These are phyloP conservation scores for Trametes cingulata DNA, from an alignment of 768 basidiomycete species.

Conservation along the genomic window DNA sequence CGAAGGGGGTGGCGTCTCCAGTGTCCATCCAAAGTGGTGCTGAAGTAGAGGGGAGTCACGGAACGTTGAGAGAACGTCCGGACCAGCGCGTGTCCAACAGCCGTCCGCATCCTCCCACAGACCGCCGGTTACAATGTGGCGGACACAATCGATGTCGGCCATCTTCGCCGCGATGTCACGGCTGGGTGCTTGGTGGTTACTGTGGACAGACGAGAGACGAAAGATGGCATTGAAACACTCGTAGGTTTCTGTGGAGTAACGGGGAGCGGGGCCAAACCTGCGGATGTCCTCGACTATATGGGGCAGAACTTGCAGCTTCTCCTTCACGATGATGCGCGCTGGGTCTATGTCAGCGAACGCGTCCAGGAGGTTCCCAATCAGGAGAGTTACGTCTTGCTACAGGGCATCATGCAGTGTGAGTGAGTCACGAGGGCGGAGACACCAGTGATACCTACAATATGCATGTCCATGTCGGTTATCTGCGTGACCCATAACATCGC, in stretches of 20 bases:
- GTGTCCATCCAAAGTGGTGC: no score
- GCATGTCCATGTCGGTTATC: constrained; percentile 9
- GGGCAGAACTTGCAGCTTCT: constrained; percentile 20
- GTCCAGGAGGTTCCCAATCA: constrained; percentile 23
- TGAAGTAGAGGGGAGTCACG: no score
- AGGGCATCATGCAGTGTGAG: neutral
- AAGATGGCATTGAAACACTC: constrained; percentile 47
- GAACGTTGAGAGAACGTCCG: neutral
- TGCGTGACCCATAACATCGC: constrained; percentile 15
- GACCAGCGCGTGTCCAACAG: neutral
- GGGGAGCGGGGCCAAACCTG: constrained; percentile 35
- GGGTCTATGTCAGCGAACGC: constrained; percentile 16
- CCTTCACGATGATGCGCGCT: constrained; percentile 11
- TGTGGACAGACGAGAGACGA: constrained; percentile 38
- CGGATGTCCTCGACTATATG: constrained; percentile 20
- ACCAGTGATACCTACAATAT: constrained; percentile 9
- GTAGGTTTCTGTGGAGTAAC: constrained; percentile 38
- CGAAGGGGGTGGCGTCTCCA: no score
- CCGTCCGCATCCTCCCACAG: neutral
- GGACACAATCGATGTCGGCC: constrained; percentile 23
- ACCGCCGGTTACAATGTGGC: constrained; percentile 15
- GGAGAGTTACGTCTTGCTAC: constrained; percentile 15
- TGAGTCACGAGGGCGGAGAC: neutral
- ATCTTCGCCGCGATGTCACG: constrained; percentile 16
- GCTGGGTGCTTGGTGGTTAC: constrained; percentile 44